Percentiles rank a stretch among this genome's conserved stretches.
These are phyloP conservation scores for Coemansia aciculifera DNA, from an alignment of 192 early-diverging fungal species.

Conservation along the genomic window DNA sequence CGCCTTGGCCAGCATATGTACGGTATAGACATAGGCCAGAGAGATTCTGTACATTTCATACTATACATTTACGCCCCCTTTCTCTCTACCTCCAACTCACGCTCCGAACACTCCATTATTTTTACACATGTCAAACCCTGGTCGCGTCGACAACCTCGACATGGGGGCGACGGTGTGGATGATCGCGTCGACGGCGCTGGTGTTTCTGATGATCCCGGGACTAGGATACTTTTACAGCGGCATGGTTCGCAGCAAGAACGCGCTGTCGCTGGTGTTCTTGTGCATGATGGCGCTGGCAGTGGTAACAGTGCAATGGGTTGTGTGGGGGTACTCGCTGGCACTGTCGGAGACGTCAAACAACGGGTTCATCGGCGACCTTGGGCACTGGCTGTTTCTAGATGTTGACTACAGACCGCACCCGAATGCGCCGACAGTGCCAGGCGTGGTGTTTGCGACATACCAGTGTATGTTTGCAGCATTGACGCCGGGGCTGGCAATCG, in stretches of 20 bases:
- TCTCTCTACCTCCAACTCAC: neutral
- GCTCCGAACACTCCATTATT: neutral
- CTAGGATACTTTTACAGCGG: conserved; percentile 79
- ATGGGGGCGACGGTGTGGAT: conserved; percentile 76
- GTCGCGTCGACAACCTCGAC: conserved; percentile 43
- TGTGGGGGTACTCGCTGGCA: conserved; percentile 72
- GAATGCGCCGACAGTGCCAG: conserved; percentile 64
- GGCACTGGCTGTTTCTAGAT: conserved; percentile 61
- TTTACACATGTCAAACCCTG: conserved; percentile 10
- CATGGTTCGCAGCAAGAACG: conserved; percentile 75
- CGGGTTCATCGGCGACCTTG: conserved; percentile 71
- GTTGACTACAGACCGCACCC: conserved; percentile 60
- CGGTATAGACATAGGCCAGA: neutral
- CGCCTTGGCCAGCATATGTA: neutral
- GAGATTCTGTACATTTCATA: too few species aligned
- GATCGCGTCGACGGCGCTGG: conserved; percentile 65
- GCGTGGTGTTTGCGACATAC: conserved; percentile 65
- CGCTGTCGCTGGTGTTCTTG: conserved; percentile 74
- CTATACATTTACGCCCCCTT: neutral
- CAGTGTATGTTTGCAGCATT: conserved; percentile 82
- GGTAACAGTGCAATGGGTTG: conserved; percentile 73
- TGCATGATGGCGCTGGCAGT: conserved; percentile 70
- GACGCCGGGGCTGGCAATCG: conserved; percentile 70
- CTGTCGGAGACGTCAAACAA: conserved; percentile 65
- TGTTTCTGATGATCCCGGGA: conserved; percentile 76